Conservation (phyloP, 805 yeast species). For the Candida arabinofermentans region DNA sequence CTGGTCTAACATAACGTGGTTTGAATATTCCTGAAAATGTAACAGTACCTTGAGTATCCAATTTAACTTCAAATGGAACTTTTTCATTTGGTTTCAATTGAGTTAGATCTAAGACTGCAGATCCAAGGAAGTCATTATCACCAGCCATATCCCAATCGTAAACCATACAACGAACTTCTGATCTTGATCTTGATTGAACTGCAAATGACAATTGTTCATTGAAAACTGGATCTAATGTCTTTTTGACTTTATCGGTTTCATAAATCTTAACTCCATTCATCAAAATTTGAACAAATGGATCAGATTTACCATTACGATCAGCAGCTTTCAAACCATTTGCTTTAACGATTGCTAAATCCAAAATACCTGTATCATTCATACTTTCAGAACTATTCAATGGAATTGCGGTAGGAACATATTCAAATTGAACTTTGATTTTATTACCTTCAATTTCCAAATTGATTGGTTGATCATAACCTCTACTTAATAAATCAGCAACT, state of each 20-base stretch:
- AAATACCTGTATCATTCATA: conserved; percentile 62
- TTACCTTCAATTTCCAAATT: conserved; percentile 39
- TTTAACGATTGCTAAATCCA: conserved; percentile 52
- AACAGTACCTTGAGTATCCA: conserved; percentile 66
- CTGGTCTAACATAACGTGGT: conserved; percentile 68
- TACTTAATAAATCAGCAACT: conserved; percentile 52
- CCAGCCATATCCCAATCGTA: conserved; percentile 82
- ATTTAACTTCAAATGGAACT: conserved; percentile 41
- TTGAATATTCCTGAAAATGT: conserved; percentile 48
- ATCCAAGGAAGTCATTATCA: conserved; percentile 58
- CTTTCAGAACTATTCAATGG: conserved; percentile 56
- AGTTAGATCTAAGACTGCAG: conserved; percentile 45
- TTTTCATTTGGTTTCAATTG: conserved; percentile 40
- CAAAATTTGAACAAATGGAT: conserved; percentile 56
- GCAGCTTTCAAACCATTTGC: conserved; percentile 54
- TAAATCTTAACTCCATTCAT: conserved; percentile 51
- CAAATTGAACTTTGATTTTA: conserved; percentile 45
- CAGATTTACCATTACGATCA: conserved; percentile 74
- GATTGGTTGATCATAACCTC: conserved; percentile 43
- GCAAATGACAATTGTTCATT: conserved; percentile 61
- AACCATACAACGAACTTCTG: conserved; percentile 44
- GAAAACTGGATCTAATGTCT: conserved; percentile 72
- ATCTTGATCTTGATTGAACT: conserved; percentile 58
- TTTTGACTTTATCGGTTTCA: conserved; percentile 61
- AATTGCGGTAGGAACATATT: conserved; percentile 56